Evolutionary conservation across 73 alveolate genomes (phyloP), one percentile per base, ranked within the genome.

Genomic region (Durusdinium trenchii): DNA sequence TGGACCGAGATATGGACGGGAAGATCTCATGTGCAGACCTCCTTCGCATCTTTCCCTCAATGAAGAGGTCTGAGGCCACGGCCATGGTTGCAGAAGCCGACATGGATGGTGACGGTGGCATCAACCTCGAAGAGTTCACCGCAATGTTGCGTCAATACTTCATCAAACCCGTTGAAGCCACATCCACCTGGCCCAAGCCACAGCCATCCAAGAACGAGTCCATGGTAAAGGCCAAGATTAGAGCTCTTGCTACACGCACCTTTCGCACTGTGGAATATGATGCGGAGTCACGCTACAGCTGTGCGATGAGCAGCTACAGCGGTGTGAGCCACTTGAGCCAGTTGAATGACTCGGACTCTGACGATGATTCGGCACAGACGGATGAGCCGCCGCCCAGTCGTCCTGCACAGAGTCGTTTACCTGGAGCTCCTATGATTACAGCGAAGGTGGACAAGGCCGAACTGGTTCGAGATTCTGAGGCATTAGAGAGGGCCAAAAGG

Each of bases 191-290:
- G 94, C 76, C 73, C 48, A 84, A 84, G 43, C 94, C 73, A 30
- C 14, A 14, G 64, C 45, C 43, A 32, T 32, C 73, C 54, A 84
- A 51, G 38, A 84, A 52, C 42, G 94, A 84, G 42, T n/a, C 52
- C 26, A 12, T 32, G 7, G 51, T 61, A 2, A 50, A 47, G 51
- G 94, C 94, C 35, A 84, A 84, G 54, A 35, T 16, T 26, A 61
- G 51, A 35, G 94, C 76, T 14, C 12, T 91, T 52, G 79, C 45
- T 28, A 30, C 47, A n/a, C 71, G 61, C 12, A 35, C 35, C 89
- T 48, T 91, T 78, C 98, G 98, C 36, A 91, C 98, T 1, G 98
- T 42, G 30, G 73, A 90, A 12, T 87, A 91, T 4, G 98, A 83
- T 35, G 75, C 46, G 9, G 57, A 90, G 6, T 54, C 90, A 2